Evolutionary conservation across 2,329 filamentous ascomycete species (phyloP).

Genomic region (Juglanconis juglandina): DNA sequence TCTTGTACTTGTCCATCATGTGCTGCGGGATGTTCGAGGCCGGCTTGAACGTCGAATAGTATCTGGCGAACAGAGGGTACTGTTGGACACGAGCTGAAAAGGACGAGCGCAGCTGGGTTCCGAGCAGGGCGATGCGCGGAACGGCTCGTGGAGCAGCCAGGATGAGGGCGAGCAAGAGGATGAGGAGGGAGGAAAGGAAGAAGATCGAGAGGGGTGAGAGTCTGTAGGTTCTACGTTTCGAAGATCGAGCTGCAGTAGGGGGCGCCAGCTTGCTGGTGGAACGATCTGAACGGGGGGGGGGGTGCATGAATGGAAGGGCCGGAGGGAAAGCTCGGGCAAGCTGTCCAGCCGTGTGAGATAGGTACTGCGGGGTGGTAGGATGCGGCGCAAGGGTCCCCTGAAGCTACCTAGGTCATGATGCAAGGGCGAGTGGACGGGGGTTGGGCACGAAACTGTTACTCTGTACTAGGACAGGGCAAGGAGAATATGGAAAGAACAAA

Average conservation of each 20-base stretch:
- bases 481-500: too few relatives aligned
- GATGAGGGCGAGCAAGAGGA: slow-evolving; percentile 55
- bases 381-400: neutral
- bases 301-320: slow-evolving; percentile 1
- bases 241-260: slow-evolving; percentile 21
- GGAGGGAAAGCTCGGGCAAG: slow-evolving; percentile 9
- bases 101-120: slow-evolving; percentile 49
- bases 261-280: slow-evolving; percentile 37
- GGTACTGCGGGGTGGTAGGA: slow-evolving; percentile 13
- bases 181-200: slow-evolving; percentile 55
- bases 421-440: neutral
- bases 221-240: slow-evolving; percentile 17
- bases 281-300: slow-evolving; percentile 18
- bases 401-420: neutral
- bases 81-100: slow-evolving; percentile 25
- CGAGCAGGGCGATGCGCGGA: slow-evolving; percentile 55
- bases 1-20: slow-evolving; percentile 67
- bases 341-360: neutral
- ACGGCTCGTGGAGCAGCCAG: slow-evolving; percentile 64
- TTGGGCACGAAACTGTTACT: too few relatives aligned
- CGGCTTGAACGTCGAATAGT: slow-evolving; percentile 30
- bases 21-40: slow-evolving; percentile 44
- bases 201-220: slow-evolving; percentile 41
- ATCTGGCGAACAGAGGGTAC: slow-evolving; percentile 27
- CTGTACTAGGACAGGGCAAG: too few relatives aligned